phyloP scores from a whole-genome alignment of 371 early-diverging fungal genomes.

The Apophysomyces elegans region DNA sequence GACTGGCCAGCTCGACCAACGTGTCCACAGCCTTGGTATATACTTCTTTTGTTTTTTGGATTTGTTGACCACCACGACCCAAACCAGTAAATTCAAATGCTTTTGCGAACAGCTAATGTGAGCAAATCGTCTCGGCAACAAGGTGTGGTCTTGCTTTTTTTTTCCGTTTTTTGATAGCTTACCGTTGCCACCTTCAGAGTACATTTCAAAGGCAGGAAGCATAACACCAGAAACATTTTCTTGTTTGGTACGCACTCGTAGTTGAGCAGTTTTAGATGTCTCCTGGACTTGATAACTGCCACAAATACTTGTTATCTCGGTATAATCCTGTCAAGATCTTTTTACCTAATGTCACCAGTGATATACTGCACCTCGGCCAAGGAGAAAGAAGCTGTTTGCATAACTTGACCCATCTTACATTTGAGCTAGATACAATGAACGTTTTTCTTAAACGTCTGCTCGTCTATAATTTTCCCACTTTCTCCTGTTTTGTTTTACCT shows the following conservation, averaged over 20 bases:
- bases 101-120: slow-evolving; percentile 25
- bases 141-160: too few species aligned
- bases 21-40: slow-evolving; percentile 94
- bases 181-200: slow-evolving; percentile 87
- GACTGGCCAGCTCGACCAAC: slow-evolving; percentile 94
- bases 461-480: not conserved
- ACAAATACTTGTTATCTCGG: not conserved
- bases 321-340: not conserved
- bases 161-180: slow-evolving; percentile 6
- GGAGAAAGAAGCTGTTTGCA: slow-evolving; percentile 98
- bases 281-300: slow-evolving; percentile 94
- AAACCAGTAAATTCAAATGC: slow-evolving; percentile 96
- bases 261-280: slow-evolving; percentile 87
- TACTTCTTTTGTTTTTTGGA: slow-evolving; percentile 92
- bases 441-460: too few species aligned
- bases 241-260: slow-evolving; percentile 88
- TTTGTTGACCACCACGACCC: slow-evolving; percentile 97
- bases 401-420: slow-evolving; percentile 88
- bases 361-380: slow-evolving; percentile 97
- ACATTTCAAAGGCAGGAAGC: slow-evolving; percentile 92
- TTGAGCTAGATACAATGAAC: slow-evolving; percentile 11
- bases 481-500: slow-evolving; percentile 44
- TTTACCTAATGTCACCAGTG: slow-evolving; percentile 94
- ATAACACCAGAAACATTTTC: slow-evolving; percentile 98
- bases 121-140: too few species aligned